Conservation (phyloP, 768 basidiomycete genomes). For the Lentinula sp. region DNA sequence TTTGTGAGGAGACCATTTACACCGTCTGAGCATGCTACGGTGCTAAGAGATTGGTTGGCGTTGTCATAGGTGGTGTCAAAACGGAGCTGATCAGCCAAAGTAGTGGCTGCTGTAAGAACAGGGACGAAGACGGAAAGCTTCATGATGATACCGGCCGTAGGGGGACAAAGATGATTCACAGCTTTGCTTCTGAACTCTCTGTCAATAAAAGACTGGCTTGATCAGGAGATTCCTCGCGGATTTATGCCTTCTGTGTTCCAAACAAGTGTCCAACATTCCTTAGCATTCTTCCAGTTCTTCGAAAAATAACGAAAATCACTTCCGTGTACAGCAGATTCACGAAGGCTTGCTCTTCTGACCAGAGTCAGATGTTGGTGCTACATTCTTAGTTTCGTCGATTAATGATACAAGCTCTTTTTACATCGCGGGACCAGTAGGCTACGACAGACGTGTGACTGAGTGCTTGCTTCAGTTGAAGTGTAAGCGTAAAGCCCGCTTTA, state of each 20-base stretch:
- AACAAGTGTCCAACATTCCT: background rate
- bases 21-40: conserved; percentile 45
- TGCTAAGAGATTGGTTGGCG: conserved; percentile 20
- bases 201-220: background rate
- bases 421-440: no score
- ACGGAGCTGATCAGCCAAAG: background rate
- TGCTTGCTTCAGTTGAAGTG: no score
- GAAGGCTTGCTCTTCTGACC: background rate
- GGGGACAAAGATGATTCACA: background rate
- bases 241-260: background rate
- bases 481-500: no score
- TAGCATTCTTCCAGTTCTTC: background rate
- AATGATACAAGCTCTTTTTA: no score
- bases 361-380: background rate
- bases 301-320: background rate
- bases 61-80: conserved; percentile 41
- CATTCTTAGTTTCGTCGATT: background rate
- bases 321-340: background rate
- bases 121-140: conserved; percentile 7
- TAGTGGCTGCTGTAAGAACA: conserved; percentile 12
- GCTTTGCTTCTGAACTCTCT: background rate
- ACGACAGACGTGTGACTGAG: no score
- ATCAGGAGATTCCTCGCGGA: background rate
- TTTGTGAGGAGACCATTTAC: conserved; percentile 33
- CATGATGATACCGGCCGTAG: background rate